Percentiles rank a stretch among this genome's conserved stretches.
These are phyloP conservation scores for cucumber (Cucumis sativus) DNA, from an alignment of 306 rosid genomes.

Conservation along the genomic window Cucumber_9930_V3 NC_026657.2:23030001-23030500, in stretches of 20 bases:
- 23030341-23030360: constrained; percentile 80
- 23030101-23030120: constrained; percentile 59
- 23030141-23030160: constrained; percentile 59
- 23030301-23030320: constrained; percentile 68
- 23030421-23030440: constrained; percentile 67
- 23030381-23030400: constrained; percentile 59
- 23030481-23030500: constrained; percentile 50
- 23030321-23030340: constrained; percentile 75
- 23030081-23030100: constrained; percentile 51
- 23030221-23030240: constrained; percentile 83
- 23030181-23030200: constrained; percentile 61
- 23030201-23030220: constrained; percentile 76
- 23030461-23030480: constrained; percentile 37
- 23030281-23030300: constrained; percentile 58
- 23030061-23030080: constrained; percentile 32
- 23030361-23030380: constrained; percentile 74
- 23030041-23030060: constrained; percentile 46
- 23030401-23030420: constrained; percentile 54
- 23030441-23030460: constrained; percentile 64
- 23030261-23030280: constrained; percentile 52
- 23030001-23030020: constrained; percentile 65
- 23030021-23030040: constrained; percentile 63
- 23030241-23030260: constrained; percentile 70
- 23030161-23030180: constrained; percentile 79
- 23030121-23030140: constrained; percentile 79